phyloP scores from a whole-genome alignment of 2,329 filamentous ascomycete genomes.

The Cercospora sp. region DNA sequence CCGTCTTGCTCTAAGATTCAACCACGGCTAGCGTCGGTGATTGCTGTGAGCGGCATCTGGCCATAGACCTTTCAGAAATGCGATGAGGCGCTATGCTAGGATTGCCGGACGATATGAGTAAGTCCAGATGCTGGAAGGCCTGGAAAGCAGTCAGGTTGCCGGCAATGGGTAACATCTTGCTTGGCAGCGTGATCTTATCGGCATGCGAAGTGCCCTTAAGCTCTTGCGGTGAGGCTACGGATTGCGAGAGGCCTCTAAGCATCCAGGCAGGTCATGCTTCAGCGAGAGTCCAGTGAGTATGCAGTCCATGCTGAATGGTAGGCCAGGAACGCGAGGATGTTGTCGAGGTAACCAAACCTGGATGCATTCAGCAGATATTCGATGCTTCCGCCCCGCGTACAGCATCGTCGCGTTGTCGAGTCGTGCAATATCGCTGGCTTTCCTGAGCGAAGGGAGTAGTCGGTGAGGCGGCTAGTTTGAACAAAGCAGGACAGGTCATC shows the following conservation, averaged over 20 bases:
- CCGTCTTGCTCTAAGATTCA: not conserved
- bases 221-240: not conserved
- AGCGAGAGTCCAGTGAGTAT: not conserved
- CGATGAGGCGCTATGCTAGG: not conserved
- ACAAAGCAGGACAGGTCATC: constrained; percentile 17
- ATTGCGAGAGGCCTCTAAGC: not conserved
- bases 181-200: not conserved
- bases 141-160: not conserved
- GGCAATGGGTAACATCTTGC: not conserved
- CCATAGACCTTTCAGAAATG: not conserved
- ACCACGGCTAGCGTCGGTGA: constrained; percentile 9
- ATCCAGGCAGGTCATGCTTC: not conserved
- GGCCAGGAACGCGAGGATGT: not conserved
- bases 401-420: not conserved
- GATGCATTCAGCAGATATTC: not conserved
- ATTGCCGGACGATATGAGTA: not conserved
- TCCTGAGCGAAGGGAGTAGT: not conserved
- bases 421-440: not conserved
- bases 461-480: not conserved
- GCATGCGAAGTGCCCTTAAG: not conserved
- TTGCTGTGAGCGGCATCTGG: not conserved
- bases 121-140: not conserved
- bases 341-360: not conserved
- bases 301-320: not conserved
- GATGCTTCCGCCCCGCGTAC: not conserved